Evolutionary conservation across 2,329 filamentous ascomycete genomes (phyloP).

Genomic region (Leptographium radiaticola): DNA sequence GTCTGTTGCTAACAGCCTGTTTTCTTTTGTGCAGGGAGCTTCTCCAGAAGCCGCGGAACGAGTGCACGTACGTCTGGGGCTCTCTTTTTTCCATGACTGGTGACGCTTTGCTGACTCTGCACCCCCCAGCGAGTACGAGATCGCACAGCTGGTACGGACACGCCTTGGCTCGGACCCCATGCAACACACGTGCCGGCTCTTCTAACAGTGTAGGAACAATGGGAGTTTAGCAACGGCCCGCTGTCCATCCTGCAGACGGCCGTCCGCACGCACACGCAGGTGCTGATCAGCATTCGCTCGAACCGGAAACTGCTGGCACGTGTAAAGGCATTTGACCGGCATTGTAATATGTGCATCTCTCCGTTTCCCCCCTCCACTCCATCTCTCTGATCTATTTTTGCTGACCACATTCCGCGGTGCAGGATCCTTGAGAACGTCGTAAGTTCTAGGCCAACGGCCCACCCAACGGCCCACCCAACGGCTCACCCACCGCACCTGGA

Average conservation of each 20-base stretch:
- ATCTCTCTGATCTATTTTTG: background rate
- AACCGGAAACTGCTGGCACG: slow-evolving; percentile 95
- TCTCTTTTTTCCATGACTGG: background rate
- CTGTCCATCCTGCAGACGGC: slow-evolving; percentile 94
- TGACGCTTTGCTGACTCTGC: background rate
- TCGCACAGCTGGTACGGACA: slow-evolving; percentile 46
- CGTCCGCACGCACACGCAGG: slow-evolving; percentile 86
- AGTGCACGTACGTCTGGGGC: slow-evolving; percentile 9
- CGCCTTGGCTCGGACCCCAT: background rate
- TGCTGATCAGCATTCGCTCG: slow-evolving; percentile 94
- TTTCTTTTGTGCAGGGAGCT: slow-evolving; percentile 7
- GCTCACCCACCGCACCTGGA: background rate
- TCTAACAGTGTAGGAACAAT: slow-evolving; percentile 27
- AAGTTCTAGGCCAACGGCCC: background rate
- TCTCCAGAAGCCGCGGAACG: slow-evolving; percentile 13
- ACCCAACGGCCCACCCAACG: background rate
- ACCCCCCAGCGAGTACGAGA: slow-evolving; percentile 66
- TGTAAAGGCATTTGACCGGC: slow-evolving; percentile 95
- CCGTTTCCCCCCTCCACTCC: background rate
- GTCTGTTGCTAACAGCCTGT: background rate
- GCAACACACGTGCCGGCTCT: too few species aligned
- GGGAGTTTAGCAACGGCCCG: slow-evolving; percentile 37
- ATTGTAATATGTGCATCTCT: slow-evolving; percentile 72
- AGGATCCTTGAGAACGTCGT: slow-evolving; percentile 20
- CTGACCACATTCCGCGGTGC: background rate